These are phyloP conservation scores for Parsonsia alboflavescens DNA, from an alignment of 257 asterid species.

Conservation along the genomic window DNA sequence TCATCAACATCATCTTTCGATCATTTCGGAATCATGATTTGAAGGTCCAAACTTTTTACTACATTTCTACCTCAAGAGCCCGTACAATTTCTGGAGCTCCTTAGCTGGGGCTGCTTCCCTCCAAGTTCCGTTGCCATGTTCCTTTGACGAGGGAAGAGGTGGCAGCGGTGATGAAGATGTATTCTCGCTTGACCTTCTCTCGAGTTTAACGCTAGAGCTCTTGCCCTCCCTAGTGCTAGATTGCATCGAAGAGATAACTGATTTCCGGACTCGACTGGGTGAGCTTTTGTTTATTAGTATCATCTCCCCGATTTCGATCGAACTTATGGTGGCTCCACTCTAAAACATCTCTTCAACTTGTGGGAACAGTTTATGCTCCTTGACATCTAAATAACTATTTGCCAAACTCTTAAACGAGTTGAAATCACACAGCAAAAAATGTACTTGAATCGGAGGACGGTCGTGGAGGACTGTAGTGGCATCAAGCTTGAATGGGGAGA, in stretches of 20 bases:
- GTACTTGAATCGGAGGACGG: no score
- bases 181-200: conserved; percentile 27
- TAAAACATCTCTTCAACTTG: conserved; percentile 57
- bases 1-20: conserved; percentile 29
- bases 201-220: conserved; percentile 2
- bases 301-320: conserved; percentile 60
- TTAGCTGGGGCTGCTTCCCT: conserved; percentile 46
- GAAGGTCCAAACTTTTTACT: conserved; percentile 45
- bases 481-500: no score
- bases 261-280: conserved; percentile 57
- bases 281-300: conserved; percentile 55
- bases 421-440: conserved; percentile 55
- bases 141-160: conserved; percentile 29
- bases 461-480: no score
- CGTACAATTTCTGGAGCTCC: conserved; percentile 59
- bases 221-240: conserved; percentile 21
- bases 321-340: conserved; percentile 55
- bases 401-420: conserved; percentile 49
- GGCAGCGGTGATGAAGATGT: conserved; percentile 35
- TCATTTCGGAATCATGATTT: conserved; percentile 36
- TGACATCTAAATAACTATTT: conserved; percentile 42
- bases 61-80: conserved; percentile 50
- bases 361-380: conserved; percentile 55
- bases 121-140: conserved; percentile 48
- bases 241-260: conserved; percentile 56